Evolutionary conservation across 441 rosid genomes (phyloP).

Genomic region (Breynia disticha): DNA sequence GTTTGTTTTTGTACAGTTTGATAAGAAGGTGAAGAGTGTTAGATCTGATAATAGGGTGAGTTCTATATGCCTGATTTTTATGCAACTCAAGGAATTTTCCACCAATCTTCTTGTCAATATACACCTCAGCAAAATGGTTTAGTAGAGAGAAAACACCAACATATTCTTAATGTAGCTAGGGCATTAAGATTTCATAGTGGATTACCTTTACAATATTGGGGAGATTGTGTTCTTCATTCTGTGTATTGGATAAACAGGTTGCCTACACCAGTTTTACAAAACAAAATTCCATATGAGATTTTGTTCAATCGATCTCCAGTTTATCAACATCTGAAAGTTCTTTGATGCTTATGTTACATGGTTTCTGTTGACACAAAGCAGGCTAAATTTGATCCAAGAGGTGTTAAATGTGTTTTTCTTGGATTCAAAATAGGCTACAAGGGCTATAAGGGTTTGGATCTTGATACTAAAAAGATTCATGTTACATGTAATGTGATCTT

Average conservation of each 20-base stretch:
- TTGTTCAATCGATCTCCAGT: background rate
- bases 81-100: background rate
- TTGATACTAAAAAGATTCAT: too few species aligned
- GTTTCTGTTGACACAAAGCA: too few species aligned
- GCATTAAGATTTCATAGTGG: background rate
- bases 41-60: background rate
- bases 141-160: slow-evolving; percentile 2
- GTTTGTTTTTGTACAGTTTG: background rate
- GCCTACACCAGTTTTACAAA: background rate
- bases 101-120: slow-evolving; percentile 8
- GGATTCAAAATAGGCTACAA: too few species aligned
- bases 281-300: background rate
- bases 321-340: background rate
- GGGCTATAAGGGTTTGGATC: too few species aligned
- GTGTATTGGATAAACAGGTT: background rate
- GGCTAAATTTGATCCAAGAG: too few species aligned
- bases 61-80: background rate
- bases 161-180: slow-evolving; percentile 3
- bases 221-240: background rate
- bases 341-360: background rate
- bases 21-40: background rate
- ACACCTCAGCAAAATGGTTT: background rate
- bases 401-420: too few species aligned
- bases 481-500: too few species aligned
- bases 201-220: background rate